A percentile compares a stretch with the other conserved stretches of the same genome.
These are phyloP conservation scores for Botrytis fabae DNA, from an alignment of 2,329 filamentous ascomycete genomes.

Conservation along the genomic window DNA sequence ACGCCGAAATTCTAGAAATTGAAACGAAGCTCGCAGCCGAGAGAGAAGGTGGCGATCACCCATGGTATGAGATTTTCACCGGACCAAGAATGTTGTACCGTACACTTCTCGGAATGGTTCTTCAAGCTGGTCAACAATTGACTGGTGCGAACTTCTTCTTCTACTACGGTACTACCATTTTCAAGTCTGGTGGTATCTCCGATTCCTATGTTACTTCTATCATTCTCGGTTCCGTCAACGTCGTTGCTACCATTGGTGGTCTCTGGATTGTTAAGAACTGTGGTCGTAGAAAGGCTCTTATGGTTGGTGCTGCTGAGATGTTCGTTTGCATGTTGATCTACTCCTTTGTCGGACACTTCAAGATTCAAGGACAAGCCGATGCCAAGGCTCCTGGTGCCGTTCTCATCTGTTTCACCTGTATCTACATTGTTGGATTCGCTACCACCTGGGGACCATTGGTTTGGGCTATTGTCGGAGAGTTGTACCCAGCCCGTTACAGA, in stretches of 20 bases:
- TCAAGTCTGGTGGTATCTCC: constrained; percentile 61
- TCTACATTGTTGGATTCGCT: constrained; percentile 64
- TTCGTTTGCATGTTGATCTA: constrained; percentile 60
- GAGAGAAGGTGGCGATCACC: constrained; percentile 38
- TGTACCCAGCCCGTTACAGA: constrained; percentile 64
- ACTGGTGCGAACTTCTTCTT: constrained; percentile 71
- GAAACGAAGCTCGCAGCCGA: constrained; percentile 53
- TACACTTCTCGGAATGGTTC: constrained; percentile 59
- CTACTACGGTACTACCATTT: constrained; percentile 65
- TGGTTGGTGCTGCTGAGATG: constrained; percentile 63
- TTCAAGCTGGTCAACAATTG: constrained; percentile 67
- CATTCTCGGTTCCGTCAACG: constrained; percentile 67
- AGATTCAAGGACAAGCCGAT: constrained; percentile 45
- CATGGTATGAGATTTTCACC: constrained; percentile 63
- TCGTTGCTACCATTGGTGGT: constrained; percentile 63
- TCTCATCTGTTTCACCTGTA: constrained; percentile 67
- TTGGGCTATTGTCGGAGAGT: constrained; percentile 65
- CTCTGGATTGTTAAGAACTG: constrained; percentile 66
- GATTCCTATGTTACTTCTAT: constrained; percentile 69
- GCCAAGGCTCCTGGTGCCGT: constrained; percentile 54
- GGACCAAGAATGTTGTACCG: constrained; percentile 66
- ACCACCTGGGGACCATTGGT: constrained; percentile 71
- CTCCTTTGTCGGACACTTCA: constrained; percentile 52
- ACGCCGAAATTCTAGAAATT: constrained; percentile 53
- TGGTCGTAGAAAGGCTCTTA: constrained; percentile 63